Evolutionary conservation across 208 protist genomes (phyloP).

Genomic region (Leishmania tarentolae): DNA sequence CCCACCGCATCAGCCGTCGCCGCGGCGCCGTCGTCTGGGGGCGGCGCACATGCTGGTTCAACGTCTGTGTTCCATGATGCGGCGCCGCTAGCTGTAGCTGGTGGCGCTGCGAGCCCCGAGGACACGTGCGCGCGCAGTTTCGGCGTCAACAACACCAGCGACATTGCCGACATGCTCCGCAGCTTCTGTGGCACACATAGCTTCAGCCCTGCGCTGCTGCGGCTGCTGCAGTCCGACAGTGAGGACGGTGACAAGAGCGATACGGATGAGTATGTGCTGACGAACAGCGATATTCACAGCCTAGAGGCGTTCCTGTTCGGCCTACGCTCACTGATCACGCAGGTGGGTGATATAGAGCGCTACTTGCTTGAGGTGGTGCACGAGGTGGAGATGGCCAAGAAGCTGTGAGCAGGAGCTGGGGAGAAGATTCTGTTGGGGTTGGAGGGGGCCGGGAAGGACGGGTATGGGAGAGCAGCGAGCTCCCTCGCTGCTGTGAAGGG

Average conservation of each 20-base stretch:
- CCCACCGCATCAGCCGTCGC: neutral
- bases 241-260: conserved; percentile 30
- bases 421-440: neutral
- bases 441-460: neutral
- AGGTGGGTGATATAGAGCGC: conserved; percentile 73
- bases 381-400: conserved; percentile 63
- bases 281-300: conserved; percentile 85
- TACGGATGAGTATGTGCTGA: conserved; percentile 68
- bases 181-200: conserved; percentile 8
- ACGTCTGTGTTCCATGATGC: neutral
- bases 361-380: conserved; percentile 78
- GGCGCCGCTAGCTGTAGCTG: neutral
- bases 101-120: neutral
- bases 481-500: too few species aligned
- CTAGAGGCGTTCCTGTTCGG: conserved; percentile 87
- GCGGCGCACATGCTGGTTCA: neutral
- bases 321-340: conserved; percentile 61
- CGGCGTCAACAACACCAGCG: neutral
- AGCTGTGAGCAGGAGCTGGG: conserved; percentile 40
- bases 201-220: neutral
- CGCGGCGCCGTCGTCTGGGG: neutral
- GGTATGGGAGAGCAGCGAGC: too few species aligned
- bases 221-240: conserved; percentile 25
- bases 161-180: conserved; percentile 1
- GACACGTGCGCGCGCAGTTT: neutral